phyloP scores from a whole-genome alignment of 495 filamentous ascomycete genomes.

The Pseudoneurospora amorphoporcata region DNA sequence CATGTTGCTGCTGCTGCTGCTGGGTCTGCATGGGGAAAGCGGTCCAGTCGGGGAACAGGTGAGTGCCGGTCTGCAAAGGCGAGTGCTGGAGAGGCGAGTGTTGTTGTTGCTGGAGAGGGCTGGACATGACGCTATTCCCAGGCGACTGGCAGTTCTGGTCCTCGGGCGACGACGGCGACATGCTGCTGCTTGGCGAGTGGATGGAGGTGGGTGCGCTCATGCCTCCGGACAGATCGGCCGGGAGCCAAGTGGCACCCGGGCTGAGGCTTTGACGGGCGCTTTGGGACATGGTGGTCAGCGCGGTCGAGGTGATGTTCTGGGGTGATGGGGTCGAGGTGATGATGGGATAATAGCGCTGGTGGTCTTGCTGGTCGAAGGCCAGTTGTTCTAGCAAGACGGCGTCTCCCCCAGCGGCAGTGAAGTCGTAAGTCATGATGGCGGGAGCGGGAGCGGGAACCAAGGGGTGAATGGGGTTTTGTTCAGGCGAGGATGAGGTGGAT shows the following conservation, averaged over 20 bases:
- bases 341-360: conserved; percentile 32
- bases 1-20: conserved; percentile 36
- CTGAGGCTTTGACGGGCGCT: conserved; percentile 26
- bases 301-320: conserved; percentile 32
- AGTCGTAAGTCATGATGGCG: conserved; percentile 46
- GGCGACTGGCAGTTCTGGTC: conserved; percentile 38
- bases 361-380: conserved; percentile 42
- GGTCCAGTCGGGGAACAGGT: conserved; percentile 39
- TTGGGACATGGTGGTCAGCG: conserved; percentile 34
- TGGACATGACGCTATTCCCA: conserved; percentile 27
- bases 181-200: conserved; percentile 31
- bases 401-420: conserved; percentile 40
- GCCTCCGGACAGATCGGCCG: conserved; percentile 32
- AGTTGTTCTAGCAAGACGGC: conserved; percentile 43
- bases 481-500: conserved; percentile 13
- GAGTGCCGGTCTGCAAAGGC: conserved; percentile 33
- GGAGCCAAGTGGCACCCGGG: conserved; percentile 33
- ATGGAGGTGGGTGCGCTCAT: conserved; percentile 22
- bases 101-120: conserved; percentile 29
- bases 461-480: conserved; percentile 5
- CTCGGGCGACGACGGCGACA: conserved; percentile 33
- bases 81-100: conserved; percentile 24
- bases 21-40: conserved; percentile 43
- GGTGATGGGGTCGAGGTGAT: conserved; percentile 30
- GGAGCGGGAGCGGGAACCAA: conserved; percentile 11